These are phyloP conservation scores for Penium margaritaceum DNA, from an alignment of 139 green algal genomes.

Conservation along the genomic window DNA sequence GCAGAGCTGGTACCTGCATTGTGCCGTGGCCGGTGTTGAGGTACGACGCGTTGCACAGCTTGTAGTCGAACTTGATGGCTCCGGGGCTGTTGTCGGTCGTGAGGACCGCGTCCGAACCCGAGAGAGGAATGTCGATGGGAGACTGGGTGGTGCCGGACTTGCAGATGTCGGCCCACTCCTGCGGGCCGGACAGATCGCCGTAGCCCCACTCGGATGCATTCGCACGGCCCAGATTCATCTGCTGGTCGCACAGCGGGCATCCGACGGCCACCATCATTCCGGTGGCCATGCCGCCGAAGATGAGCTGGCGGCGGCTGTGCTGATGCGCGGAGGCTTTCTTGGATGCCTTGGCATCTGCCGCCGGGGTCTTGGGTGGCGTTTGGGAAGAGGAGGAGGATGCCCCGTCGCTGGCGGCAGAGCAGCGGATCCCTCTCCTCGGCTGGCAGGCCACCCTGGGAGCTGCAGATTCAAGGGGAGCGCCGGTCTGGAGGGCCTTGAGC, in stretches of 20 bases:
- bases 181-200: conserved; percentile 6
- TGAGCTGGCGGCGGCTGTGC: not conserved
- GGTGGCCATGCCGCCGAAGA: conserved; percentile 13
- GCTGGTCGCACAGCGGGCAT: conserved; percentile 14
- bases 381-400: too few species aligned
- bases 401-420: too few species aligned
- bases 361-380: too few species aligned
- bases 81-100: conserved; percentile 4
- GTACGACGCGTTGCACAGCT: conserved; percentile 31
- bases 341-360: too few species aligned
- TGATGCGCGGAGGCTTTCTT: too few species aligned
- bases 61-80: conserved; percentile 11
- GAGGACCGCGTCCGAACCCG: not conserved
- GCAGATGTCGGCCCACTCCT: conserved; percentile 15
- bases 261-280: conserved; percentile 1
- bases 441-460: too few species aligned
- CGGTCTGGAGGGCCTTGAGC: too few species aligned
- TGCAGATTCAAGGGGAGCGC: too few species aligned
- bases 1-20: conserved; percentile 64
- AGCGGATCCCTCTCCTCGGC: too few species aligned
- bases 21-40: conserved; percentile 66
- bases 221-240: not conserved
- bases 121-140: conserved; percentile 20
- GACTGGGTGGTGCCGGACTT: conserved; percentile 13
- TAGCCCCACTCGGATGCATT: conserved; percentile 16